These are phyloP conservation scores for Tagetes erecta DNA, from an alignment of 129 eudicot species.

Conservation along the genomic window DNA sequence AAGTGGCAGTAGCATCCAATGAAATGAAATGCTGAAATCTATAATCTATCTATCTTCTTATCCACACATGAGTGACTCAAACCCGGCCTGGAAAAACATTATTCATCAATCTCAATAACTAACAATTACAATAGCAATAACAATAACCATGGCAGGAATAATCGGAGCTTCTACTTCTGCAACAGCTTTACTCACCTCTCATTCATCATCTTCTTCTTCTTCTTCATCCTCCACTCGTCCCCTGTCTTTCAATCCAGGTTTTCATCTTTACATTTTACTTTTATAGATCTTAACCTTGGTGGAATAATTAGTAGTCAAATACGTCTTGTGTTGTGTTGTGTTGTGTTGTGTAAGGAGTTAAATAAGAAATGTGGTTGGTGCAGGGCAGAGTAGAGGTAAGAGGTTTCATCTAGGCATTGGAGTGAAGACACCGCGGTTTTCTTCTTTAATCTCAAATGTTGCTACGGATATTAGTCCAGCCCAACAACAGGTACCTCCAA, in stretches of 20 bases:
- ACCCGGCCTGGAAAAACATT: background rate
- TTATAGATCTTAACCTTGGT: background rate
- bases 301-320: no score
- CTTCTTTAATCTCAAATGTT: constrained; percentile 67
- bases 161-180: constrained; percentile 52
- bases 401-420: constrained; percentile 62
- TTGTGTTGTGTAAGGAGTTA: no score
- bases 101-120: constrained; percentile 11
- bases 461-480: constrained; percentile 80
- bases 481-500: constrained; percentile 54
- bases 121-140: background rate
- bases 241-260: constrained; percentile 49
- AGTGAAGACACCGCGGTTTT: constrained; percentile 53
- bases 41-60: constrained; percentile 49
- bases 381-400: constrained; percentile 43
- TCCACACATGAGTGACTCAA: constrained; percentile 19
- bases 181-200: constrained; percentile 35
- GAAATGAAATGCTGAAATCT: background rate
- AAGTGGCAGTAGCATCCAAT: no score
- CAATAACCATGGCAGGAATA: constrained; percentile 47
- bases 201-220: constrained; percentile 35
- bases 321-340: no score
- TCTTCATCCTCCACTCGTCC: constrained; percentile 35
- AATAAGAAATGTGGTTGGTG: background rate
- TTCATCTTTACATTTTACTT: background rate